Percentiles rank a stretch among this genome's conserved stretches.
Conservation (phyloP, 352 stramenopile species). For the Blastocystis sp. region DNA sequence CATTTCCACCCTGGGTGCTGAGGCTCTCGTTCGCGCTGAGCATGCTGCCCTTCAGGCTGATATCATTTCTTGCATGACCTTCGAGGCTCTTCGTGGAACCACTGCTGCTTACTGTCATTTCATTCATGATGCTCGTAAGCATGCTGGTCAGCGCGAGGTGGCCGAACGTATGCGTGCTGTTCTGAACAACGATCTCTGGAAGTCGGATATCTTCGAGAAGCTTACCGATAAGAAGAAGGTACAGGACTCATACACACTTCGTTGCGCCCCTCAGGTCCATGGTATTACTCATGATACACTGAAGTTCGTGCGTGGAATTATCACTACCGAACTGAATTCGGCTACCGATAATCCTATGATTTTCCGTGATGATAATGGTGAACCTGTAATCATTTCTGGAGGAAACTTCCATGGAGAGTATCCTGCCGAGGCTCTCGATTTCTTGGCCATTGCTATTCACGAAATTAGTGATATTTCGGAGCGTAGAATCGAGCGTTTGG, state of each 20-base stretch:
- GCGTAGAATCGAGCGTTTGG: constrained; percentile 76
- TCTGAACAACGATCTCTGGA: constrained; percentile 69
- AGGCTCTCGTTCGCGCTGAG: constrained; percentile 74
- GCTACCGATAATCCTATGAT: constrained; percentile 81
- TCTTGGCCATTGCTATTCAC: constrained; percentile 77
- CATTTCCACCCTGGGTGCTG: constrained; percentile 76
- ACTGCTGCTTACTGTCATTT: constrained; percentile 78
- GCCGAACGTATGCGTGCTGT: constrained; percentile 75
- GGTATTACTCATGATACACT: constrained; percentile 79
- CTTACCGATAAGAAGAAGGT: constrained; percentile 80
- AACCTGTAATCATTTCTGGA: constrained; percentile 78
- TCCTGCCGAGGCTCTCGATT: constrained; percentile 78
- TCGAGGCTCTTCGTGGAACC: constrained; percentile 79
- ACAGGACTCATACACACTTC: constrained; percentile 79
- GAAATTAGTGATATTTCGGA: constrained; percentile 78
- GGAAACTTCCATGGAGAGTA: constrained; percentile 83
- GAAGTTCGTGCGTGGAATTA: constrained; percentile 74
- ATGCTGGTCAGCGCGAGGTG: constrained; percentile 74
- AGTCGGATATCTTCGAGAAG: constrained; percentile 76
- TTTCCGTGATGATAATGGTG: constrained; percentile 73
- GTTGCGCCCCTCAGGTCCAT: constrained; percentile 79
- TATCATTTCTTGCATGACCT: constrained; percentile 73
- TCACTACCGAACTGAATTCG: constrained; percentile 81
- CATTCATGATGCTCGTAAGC: constrained; percentile 76
- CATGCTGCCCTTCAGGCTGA: constrained; percentile 75